Percentiles rank a stretch among this genome's conserved stretches.
phyloP scores from a whole-genome alignment of 129 eudicot genomes.

The Centaurea solstitialis region DNA sequence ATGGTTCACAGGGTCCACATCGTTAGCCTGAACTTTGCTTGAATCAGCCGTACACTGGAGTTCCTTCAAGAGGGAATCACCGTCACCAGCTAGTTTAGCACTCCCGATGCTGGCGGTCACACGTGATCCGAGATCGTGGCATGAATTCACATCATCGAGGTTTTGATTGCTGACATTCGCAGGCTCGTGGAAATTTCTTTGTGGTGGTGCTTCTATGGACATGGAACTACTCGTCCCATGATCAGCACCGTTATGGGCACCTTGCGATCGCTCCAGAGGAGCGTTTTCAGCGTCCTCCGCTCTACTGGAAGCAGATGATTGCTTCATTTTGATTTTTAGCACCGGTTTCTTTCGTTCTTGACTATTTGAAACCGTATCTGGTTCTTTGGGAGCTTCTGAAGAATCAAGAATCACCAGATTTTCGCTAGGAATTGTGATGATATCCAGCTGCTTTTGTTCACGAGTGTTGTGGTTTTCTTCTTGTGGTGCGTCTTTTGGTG shows the following conservation, averaged over 20 bases:
- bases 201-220: slow-evolving; percentile 77
- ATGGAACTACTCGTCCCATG: slow-evolving; percentile 81
- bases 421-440: not conserved
- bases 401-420: slow-evolving; percentile 28
- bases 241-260: slow-evolving; percentile 51
- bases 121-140: slow-evolving; percentile 86
- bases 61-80: slow-evolving; percentile 60
- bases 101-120: slow-evolving; percentile 96
- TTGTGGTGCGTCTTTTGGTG: slow-evolving; percentile 20
- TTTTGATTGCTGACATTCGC: slow-evolving; percentile 53
- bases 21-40: slow-evolving; percentile 51
- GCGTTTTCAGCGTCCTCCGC: slow-evolving; percentile 52
- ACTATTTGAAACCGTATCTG: slow-evolving; percentile 56
- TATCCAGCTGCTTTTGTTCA: slow-evolving; percentile 33
- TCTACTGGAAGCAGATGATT: slow-evolving; percentile 67
- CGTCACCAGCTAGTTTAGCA: slow-evolving; percentile 58
- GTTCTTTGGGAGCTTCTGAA: slow-evolving; percentile 43
- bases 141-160: slow-evolving; percentile 75
- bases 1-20: slow-evolving; percentile 26
- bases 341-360: slow-evolving; percentile 62
- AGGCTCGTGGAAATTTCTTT: slow-evolving; percentile 45
- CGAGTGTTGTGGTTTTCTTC: slow-evolving; percentile 26
- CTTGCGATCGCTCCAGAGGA: slow-evolving; percentile 48
- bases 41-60: slow-evolving; percentile 97
- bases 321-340: slow-evolving; percentile 70